These are phyloP conservation scores for Dipodascus albidus DNA, from an alignment of 805 yeast species.

Conservation along the genomic window DNA sequence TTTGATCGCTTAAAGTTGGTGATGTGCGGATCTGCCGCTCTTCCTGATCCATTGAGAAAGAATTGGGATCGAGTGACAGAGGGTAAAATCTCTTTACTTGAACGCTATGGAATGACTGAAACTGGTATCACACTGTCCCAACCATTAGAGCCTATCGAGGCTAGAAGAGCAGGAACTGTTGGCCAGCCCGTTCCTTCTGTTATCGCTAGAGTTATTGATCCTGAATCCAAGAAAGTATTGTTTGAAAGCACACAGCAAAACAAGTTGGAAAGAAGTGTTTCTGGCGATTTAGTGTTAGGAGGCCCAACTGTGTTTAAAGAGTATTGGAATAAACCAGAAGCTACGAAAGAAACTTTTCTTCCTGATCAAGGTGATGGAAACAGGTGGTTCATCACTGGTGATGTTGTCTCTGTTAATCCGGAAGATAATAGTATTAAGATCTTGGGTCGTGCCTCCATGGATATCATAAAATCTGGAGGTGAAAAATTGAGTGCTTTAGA, in stretches of 20 bases:
- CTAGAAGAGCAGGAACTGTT: slow-evolving; percentile 20
- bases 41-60: slow-evolving; percentile 22
- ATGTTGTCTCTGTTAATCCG: slow-evolving; percentile 36
- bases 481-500: slow-evolving; percentile 26
- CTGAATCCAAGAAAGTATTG: slow-evolving; percentile 14
- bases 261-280: slow-evolving; percentile 9
- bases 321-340: slow-evolving; percentile 39
- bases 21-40: slow-evolving; percentile 28
- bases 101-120: slow-evolving; percentile 28
- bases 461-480: slow-evolving; percentile 27
- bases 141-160: slow-evolving; percentile 14
- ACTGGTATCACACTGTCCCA: slow-evolving; percentile 26
- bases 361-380: slow-evolving; percentile 27
- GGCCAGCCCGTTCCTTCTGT: slow-evolving; percentile 25
- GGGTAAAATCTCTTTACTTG: slow-evolving; percentile 22
- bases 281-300: slow-evolving; percentile 42
- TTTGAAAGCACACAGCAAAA: slow-evolving; percentile 11
- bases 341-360: slow-evolving; percentile 34
- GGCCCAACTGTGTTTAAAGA: slow-evolving; percentile 45
- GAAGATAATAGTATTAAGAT: slow-evolving; percentile 36
- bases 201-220: slow-evolving; percentile 20
- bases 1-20: slow-evolving; percentile 17
- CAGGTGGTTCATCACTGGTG: slow-evolving; percentile 49
- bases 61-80: slow-evolving; percentile 21
- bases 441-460: slow-evolving; percentile 28